Conservation (phyloP, 257 asterid species). For the Solanum tarijense region DNA sequence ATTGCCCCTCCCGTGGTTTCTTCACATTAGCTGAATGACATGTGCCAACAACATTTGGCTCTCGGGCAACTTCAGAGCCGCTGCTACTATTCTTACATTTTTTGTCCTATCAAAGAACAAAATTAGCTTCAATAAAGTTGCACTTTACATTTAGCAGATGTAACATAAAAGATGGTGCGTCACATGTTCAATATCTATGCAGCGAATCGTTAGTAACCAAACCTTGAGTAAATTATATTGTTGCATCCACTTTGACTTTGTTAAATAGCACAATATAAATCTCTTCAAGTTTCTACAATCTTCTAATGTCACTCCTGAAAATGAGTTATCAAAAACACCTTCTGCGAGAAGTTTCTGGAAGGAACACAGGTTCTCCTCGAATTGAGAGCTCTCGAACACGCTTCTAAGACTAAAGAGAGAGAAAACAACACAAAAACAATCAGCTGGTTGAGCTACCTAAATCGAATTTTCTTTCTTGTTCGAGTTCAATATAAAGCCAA, state of each 20-base stretch:
- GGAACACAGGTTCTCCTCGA: conserved; percentile 47
- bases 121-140: background rate
- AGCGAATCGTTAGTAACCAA: background rate
- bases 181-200: background rate
- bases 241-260: conserved; percentile 63
- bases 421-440: background rate
- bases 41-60: conserved; percentile 15
- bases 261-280: conserved; percentile 32
- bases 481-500: background rate
- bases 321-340: conserved; percentile 58
- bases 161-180: background rate
- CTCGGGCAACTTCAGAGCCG: conserved; percentile 29
- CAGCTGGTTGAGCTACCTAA: background rate
- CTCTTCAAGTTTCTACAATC: conserved; percentile 51
- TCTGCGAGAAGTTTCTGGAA: conserved; percentile 70
- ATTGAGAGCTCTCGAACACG: conserved; percentile 53
- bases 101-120: conserved; percentile 27
- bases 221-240: conserved; percentile 50
- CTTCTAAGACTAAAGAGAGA: conserved; percentile 36
- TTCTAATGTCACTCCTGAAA: conserved; percentile 38
- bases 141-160: background rate
- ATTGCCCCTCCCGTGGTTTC: conserved; percentile 36
- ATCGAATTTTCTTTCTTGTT: background rate
- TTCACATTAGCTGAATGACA: conserved; percentile 21
- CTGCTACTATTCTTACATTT: conserved; percentile 25